A percentile compares a stretch with the other conserved stretches of the same genome.
Conservation (phyloP, 352 stramenopile genomes). For the Globisporangium perplexum region DNA sequence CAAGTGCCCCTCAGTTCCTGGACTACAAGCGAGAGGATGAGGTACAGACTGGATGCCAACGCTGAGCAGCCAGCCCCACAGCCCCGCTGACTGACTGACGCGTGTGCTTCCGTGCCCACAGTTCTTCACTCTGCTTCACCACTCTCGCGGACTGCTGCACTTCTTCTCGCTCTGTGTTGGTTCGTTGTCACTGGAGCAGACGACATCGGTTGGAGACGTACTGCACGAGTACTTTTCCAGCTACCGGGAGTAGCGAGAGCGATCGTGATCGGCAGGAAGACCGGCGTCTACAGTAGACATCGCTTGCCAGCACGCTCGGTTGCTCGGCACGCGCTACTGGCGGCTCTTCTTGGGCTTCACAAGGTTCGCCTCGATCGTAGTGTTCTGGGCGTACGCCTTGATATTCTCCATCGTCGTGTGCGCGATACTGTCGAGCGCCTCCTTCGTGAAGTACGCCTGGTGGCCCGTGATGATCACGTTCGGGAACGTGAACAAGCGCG, state of each 20-base stretch:
- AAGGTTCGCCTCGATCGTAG: conserved; percentile 42
- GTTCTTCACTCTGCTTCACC: conserved; percentile 31
- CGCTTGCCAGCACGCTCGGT: too few species aligned
- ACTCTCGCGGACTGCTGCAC: conserved; percentile 21
- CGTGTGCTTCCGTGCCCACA: neutral
- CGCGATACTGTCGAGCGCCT: conserved; percentile 65
- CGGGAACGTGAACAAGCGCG: conserved; percentile 75
- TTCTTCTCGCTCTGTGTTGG: conserved; percentile 26
- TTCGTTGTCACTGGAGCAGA: conserved; percentile 13
- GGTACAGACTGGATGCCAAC: conserved; percentile 11
- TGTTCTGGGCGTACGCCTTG: conserved; percentile 30
- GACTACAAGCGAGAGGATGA: conserved; percentile 44
- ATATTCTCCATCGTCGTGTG: conserved; percentile 76
- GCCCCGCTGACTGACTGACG: neutral
- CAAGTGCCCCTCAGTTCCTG: neutral
- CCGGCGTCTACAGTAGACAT: too few species aligned
- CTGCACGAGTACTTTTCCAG: conserved; percentile 11
- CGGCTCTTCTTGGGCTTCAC: conserved; percentile 35
- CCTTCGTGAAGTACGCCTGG: conserved; percentile 78
- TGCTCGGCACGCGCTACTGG: too few species aligned
- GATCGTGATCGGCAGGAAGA: neutral
- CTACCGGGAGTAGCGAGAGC: neutral
- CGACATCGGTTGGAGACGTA: conserved; percentile 17
- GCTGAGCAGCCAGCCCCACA: too few species aligned
- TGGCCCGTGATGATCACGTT: conserved; percentile 81